phyloP scores from a whole-genome alignment of 2,329 filamentous ascomycete genomes.

The Parasarocladium wereldwijsianum region DNA sequence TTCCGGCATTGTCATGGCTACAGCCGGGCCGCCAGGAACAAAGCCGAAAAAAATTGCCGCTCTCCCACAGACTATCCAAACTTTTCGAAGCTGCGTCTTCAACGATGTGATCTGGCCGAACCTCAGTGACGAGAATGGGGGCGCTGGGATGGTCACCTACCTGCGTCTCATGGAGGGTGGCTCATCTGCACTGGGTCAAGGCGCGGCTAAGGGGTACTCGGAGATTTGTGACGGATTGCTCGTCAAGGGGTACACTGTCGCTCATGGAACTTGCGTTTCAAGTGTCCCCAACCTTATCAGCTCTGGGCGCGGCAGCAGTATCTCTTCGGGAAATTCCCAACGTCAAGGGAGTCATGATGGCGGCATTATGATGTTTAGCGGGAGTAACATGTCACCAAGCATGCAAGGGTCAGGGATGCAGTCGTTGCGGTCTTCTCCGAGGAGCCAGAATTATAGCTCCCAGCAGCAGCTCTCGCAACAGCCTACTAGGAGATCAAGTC shows the following conservation, averaged over 20 bases:
- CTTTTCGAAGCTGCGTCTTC: constrained; percentile 89
- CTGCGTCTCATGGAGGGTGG: constrained; percentile 79
- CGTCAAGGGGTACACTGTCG: constrained; percentile 78
- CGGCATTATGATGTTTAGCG: too few species aligned
- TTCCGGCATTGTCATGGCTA: constrained; percentile 83
- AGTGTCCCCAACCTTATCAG: too few species aligned
- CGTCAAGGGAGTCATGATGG: constrained; percentile 36
- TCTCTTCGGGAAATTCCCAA: constrained; percentile 33
- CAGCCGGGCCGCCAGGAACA: constrained; percentile 66
- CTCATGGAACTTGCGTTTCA: constrained; percentile 81
- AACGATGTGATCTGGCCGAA: constrained; percentile 99
- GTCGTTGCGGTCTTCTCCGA: constrained; percentile 15
- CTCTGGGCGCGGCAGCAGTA: constrained; percentile 47
- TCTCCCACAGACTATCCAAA: constrained; percentile 75
- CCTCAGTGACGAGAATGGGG: constrained; percentile 87
- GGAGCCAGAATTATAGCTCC: constrained; percentile 11
- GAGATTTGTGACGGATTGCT: constrained; percentile 79
- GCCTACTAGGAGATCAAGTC: constrained; percentile 11
- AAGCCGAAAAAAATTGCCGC: constrained; percentile 78
- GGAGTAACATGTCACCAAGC: too few species aligned
- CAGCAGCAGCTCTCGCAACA: constrained; percentile 6
- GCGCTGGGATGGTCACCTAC: constrained; percentile 83
- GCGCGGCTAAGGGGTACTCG: constrained; percentile 68
- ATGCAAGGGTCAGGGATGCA: too few species aligned
- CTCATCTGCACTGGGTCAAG: constrained; percentile 68